Conservation (phyloP, 148 eudicot genomes). For the Bassia scoparia region DNA sequence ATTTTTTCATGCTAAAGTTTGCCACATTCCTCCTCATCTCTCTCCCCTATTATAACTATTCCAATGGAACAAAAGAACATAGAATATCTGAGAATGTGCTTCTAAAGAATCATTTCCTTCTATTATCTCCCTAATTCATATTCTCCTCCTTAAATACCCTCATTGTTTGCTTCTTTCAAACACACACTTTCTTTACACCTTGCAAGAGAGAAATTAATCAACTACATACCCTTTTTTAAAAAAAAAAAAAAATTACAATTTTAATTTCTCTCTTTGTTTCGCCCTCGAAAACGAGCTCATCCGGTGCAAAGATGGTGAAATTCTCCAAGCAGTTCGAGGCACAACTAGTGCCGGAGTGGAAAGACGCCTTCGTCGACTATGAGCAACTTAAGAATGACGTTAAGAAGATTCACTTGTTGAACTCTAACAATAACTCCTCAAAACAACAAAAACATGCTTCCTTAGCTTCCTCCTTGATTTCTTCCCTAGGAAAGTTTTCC, state of each 20-base stretch:
- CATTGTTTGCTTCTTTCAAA: conserved; percentile 30
- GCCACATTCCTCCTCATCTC: conserved; percentile 25
- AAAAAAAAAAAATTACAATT: no score
- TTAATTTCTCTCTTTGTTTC: no score
- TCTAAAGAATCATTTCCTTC: conserved; percentile 38
- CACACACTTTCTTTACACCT: conserved; percentile 33
- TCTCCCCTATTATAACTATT: not conserved
- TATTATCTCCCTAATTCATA: conserved; percentile 29
- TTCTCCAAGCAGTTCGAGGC: conserved; percentile 87
- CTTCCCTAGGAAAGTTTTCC: conserved; percentile 52
- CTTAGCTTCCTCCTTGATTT: conserved; percentile 34
- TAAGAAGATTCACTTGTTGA: conserved; percentile 53
- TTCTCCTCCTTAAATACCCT: conserved; percentile 43
- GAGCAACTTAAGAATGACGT: conserved; percentile 69
- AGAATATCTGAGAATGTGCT: conserved; percentile 69
- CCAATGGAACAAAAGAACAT: conserved; percentile 48
- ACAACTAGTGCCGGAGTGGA: conserved; percentile 93
- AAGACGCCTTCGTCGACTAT: conserved; percentile 91
- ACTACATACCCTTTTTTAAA: no score
- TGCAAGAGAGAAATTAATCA: not conserved
- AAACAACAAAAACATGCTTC: conserved; percentile 31
- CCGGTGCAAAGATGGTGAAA: conserved; percentile 44
- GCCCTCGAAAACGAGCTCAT: not conserved
- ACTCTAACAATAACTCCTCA: conserved; percentile 25
- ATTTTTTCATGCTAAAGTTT: conserved; percentile 37